Evolutionary conservation across 2,329 filamentous ascomycete genomes (phyloP), one percentile per base, ranked within the genome.

Genomic region (Trichoderma pleuroti): DNA sequence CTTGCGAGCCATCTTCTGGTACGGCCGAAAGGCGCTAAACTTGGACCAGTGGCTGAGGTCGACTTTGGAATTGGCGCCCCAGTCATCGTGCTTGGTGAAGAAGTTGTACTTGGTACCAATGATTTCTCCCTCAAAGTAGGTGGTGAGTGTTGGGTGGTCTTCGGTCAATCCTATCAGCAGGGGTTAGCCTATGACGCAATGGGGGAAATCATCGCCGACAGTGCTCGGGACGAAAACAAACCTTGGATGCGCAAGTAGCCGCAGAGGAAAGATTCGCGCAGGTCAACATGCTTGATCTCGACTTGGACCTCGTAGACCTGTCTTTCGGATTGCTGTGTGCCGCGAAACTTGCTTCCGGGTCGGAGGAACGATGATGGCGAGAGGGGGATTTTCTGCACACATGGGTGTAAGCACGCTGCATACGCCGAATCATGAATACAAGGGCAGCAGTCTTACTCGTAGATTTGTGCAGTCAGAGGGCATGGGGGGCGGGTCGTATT

Each of bases 91-190:
- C 74, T 92, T 89, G 46, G 96, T 99, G 73, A 92, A 88, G 83
- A 99, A 99, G n/a, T 90, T 92, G 82, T 98, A 94, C 79, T 97
- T 97, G 70, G 90, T 91, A 62, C 96, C 96, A 74, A 99, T 98
- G 68, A 99, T 97, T 82, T 99, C 96, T 80, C 95, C 94, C 82
- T 98, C 95, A 77, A 99, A 99, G 80, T 97, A 99, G 1, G 96
- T 99, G 10, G 95, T 98, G 64, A 99, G 85, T n/a, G 94, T 98
- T 14, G 95, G 95, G 79, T 98, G 95, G 81, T 98, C 94, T 78
- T 97, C 92, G 0, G 96, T 98, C 18, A 99, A 85, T 66, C 94
- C 94, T 98, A 75, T 67, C 24, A 18, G 14, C 28, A 52, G 11
- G 26, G 52, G 54, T 69, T 68, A 71, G 70, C 70, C 70, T 71